Evolutionary conservation across 106 monocot genomes (phyloP), one percentile per base, ranked within the genome.

Genomic region (Allium sativum): DNA sequence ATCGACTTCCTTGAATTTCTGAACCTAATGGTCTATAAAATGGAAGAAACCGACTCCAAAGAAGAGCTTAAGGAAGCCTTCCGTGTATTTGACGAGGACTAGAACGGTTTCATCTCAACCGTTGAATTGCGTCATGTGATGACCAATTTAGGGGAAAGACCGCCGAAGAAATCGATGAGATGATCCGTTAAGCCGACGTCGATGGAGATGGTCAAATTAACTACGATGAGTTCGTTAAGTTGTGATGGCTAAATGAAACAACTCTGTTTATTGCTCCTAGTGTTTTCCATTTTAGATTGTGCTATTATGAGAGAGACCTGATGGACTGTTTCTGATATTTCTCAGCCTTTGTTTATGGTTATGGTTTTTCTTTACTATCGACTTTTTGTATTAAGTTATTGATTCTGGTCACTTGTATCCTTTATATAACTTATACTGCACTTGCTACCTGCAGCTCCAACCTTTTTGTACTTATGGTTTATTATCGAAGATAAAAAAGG

Each of bases 121-220:
- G 81, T 72, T 42, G 81, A 81, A 65, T 78, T 82, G 52, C 82
- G 82, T 16, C 82, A 82, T 60, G 82, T 82, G 59, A 82, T 82
- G 82, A 82, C 82, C 59, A 82, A 82, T 19, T 78, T 82, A 16
- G 82, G 82, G 0, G 82, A 82, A 78, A 82, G 16, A 82, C 82
- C 5, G 78, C 78, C 10, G 82, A 82, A 68, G 82, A 82, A 53
- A 77, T 82, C 3, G 74, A 82, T 22, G 82, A 82, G 59, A 82
- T 82, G 82, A 82, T 82, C 62, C 77, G 77, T 45, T 77, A 82
- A 59, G 82, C 82, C 8, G 82, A 82, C 59, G 78, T 78, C 1
- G 82, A 82, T 50, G 82, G 82, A 21, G 82, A 82, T 61, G 82
- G 82, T 21, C 82, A 82, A 54, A 82, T 82, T 67, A 78, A 82